Evolutionary conservation across 2,329 filamentous ascomycete genomes (phyloP), one percentile per base, ranked within the genome.

Genomic region (Amesomyces nigricolor): DNA sequence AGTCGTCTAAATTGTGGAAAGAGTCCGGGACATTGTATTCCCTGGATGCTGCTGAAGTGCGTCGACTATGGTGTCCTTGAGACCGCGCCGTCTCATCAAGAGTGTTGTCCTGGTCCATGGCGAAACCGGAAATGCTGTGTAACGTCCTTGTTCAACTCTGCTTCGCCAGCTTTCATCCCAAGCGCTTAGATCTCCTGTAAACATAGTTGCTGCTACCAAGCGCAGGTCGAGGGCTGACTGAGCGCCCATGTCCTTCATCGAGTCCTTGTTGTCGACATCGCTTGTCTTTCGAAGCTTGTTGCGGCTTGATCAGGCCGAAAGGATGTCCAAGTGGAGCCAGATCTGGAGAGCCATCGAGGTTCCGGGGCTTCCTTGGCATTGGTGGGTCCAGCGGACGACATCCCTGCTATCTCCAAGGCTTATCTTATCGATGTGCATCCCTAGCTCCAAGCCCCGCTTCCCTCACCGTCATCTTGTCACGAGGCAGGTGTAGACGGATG

Each of bases 381-480:
- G 35, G 47, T 42, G 39, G n/a, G 16, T 10, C 9, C 9, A 11
- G n/a, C n/a, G 17, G n/a, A 17, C 4, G 5, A 5, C 39, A n/a
- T 4, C 17, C n/a, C n/a, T 19, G 7, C 38, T 13, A 35, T 35
- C 32, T 35, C 32, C 32, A 10, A 4, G 11, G n/a, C 22, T 45
- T 49, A 32, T 48, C 43, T 52, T 46, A 52, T 46, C 50, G 13
- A 47, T n/a, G 14, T 51, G 49, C 29, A 19, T 11, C 40, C 19
- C 11, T 5, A n/a, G n/a, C 19, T 37, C 6, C 22, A 8, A 6
- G 52, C 53, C 53, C 53, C 47, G 53, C 47, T 39, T 17, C 45
- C 7, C 47, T 40, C 53, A 50, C 53, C 47, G 53, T 51, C 53
- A 50, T 45, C 38, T 44, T 38, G 53, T 55, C 53, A 55, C 53